Base-by-base conservation (phyloP, 176 grass and related monocot genomes). In the Aegilops bicornis region DNA sequence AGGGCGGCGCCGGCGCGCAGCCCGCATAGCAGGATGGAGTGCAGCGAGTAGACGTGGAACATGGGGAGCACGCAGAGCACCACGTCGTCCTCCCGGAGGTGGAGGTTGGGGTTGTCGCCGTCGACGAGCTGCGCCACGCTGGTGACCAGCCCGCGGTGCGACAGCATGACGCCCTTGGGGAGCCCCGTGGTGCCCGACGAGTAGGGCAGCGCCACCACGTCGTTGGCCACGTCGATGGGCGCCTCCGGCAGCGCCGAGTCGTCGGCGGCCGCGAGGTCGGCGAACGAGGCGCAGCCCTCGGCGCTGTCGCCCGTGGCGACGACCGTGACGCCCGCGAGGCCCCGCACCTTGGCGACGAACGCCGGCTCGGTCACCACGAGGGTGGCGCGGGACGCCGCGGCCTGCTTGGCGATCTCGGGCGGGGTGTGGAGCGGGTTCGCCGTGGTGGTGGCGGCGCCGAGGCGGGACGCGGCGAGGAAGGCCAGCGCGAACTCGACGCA, bases 101-200 rank as follows among this genome's bases (percentile, higher is more conserved):
- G 71, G 30, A 86, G 87, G 81, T 89, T 89, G 11, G 80, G 93
- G 45, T 86, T 86, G 24, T 91, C 93, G 11, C 90, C 89, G 77
- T 87, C 85, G 20, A 86, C 45, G 25, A 94, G 69, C 90, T 98
- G 96, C 4, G 93, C 84, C 59, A 86, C 82, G 90, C 87, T 92
- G 31, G 81, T 86, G 23, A 92, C 93, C 66, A 95, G 30, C 24
- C 81, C 88, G n/a, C 86, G 83, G 85, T 98, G 96, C 39, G 96
- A 88, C 50, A 98, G 90, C 79, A 98, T 90, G 2, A 95, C 96
- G 0, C 96, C 96, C 90, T 98, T 98, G 84, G 91, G 94, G 5
- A 78, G 91, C 61, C 96, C 96, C 31, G 93, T 98, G 2, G 96
- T 98, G 60, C 96, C 96, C 7, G 96, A 98, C 4, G 96, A 98